Base-by-base conservation (phyloP, 2,329 filamentous ascomycete genomes). In the Fusarium sp. region DNA sequence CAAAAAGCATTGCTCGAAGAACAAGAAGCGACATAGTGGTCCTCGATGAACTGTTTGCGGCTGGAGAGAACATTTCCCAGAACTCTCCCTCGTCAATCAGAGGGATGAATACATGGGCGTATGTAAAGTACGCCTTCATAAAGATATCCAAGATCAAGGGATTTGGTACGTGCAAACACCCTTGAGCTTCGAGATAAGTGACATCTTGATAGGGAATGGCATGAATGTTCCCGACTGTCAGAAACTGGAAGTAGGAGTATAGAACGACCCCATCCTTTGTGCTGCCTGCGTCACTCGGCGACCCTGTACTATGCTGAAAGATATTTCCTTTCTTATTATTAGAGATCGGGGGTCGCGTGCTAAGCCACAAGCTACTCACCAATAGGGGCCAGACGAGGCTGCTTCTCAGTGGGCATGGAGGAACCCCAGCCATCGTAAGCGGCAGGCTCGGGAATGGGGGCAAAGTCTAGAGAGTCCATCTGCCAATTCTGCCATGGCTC, bases 301-400 rank as follows among this genome's bases (percentile, higher is more conserved):
- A 19, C 16, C 1, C 46, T 49, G 10, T 31, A 14, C 16, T 23
- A 1, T 33, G 21, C 3, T 18, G 29, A 7, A 48, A 31, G 4
- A 23, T n/a, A 12, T 48, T 12, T 7, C 15, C 21, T n/a, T n/a
- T 31, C 10, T 23, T 3, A 4, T 3, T 18, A 8, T 46, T 3
- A 46, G 19, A 2, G 14, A 29, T 29, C 0, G 4, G 0, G 10
- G 2, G 11, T 3, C 0, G 7, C 19, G 8, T 9, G 14, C 0
- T 2, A 29, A 8, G 10, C 10, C 19, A 23, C 3, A 7, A 18
- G 5, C 16, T 49, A 49, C 29, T 23, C 3, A 49, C 45, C 27
- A 6, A 48, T 9, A 31, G 19, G 10, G 12, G 18, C 21, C 4
- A 31, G 12, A 4, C 7, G 15, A n/a, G 45, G 21, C 15, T 48